Conservation (phyloP, 495 filamentous ascomycete genomes). For the Xylaria intraflava region DNA sequence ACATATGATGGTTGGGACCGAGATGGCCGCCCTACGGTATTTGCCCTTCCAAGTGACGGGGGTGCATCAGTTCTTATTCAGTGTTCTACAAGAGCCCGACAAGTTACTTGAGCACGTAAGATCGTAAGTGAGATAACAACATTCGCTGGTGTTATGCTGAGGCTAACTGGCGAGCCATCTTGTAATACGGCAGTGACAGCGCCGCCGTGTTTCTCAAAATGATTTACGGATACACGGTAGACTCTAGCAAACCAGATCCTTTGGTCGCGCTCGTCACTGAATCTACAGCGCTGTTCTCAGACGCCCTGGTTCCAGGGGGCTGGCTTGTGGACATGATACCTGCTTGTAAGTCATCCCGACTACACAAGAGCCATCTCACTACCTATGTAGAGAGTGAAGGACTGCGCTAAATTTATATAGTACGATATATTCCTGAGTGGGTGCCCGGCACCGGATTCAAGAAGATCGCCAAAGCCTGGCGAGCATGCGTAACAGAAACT, state of each 20-base stretch:
- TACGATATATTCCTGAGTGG: conserved; percentile 38
- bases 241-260: conserved; percentile 30
- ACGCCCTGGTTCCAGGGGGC: conserved; percentile 26
- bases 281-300: conserved; percentile 29
- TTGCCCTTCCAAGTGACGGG: conserved; percentile 33
- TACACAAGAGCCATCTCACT: neutral
- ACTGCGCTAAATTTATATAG: neutral
- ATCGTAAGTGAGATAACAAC: conserved; percentile 20
- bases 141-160: neutral
- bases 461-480: conserved; percentile 24
- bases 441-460: conserved; percentile 40
- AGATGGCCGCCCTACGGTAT: conserved; percentile 22
- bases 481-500: conserved; percentile 9
- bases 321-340: conserved; percentile 44
- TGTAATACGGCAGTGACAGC: conserved; percentile 29
- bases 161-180: neutral
- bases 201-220: conserved; percentile 40
- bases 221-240: conserved; percentile 42
- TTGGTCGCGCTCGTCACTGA: conserved; percentile 34
- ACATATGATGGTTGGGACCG: conserved; percentile 23
- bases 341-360: neutral
- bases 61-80: conserved; percentile 29
- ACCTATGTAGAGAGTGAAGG: too few relatives aligned
- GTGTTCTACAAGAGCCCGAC: conserved; percentile 27
- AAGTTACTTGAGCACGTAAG: conserved; percentile 31